Percentiles rank a stretch among this genome's conserved stretches.
Evolutionary conservation across 2,329 filamentous ascomycete genomes (phyloP).

Genomic region (Pseudogymnoascus sp.): DNA sequence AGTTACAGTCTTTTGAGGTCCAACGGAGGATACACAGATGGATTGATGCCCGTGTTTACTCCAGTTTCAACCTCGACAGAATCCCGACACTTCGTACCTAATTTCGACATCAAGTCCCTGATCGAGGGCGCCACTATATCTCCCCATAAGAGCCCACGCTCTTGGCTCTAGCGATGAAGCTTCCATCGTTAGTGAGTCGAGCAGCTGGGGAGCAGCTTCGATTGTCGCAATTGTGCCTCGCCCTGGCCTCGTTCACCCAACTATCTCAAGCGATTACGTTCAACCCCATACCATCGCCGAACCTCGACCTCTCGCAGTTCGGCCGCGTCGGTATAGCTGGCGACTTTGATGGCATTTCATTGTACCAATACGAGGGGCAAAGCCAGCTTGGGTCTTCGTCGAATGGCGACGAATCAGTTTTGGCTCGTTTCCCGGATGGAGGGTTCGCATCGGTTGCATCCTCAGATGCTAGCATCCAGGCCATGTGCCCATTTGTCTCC

Average conservation of each 20-base stretch:
- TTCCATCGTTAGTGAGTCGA: constrained; percentile 26
- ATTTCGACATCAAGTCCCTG: not conserved
- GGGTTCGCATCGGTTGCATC: constrained; percentile 65
- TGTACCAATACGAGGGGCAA: constrained; percentile 81
- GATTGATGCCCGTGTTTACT: constrained; percentile 7
- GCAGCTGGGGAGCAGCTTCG: constrained; percentile 21
- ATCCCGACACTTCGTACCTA: not conserved
- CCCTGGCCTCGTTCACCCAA: constrained; percentile 30
- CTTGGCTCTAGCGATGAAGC: constrained; percentile 24
- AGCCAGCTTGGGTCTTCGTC: constrained; percentile 56
- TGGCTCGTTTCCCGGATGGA: constrained; percentile 78
- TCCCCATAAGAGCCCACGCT: constrained; percentile 13
- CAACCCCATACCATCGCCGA: constrained; percentile 53
- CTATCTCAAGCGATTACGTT: constrained; percentile 48
- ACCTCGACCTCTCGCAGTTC: constrained; percentile 69
- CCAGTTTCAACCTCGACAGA: not conserved
- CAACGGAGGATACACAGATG: constrained; percentile 4
- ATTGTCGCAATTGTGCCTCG: constrained; percentile 35
- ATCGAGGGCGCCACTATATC: constrained; percentile 9
- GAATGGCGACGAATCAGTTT: constrained; percentile 74
- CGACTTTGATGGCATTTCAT: constrained; percentile 83
- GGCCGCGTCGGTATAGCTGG: constrained; percentile 80
- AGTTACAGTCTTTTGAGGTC: not conserved
- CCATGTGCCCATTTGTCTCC: constrained; percentile 74
- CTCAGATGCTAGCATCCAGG: constrained; percentile 75